Base-by-base conservation (phyloP, 805 yeast species). In the Priceomyces carsonii region DNA sequence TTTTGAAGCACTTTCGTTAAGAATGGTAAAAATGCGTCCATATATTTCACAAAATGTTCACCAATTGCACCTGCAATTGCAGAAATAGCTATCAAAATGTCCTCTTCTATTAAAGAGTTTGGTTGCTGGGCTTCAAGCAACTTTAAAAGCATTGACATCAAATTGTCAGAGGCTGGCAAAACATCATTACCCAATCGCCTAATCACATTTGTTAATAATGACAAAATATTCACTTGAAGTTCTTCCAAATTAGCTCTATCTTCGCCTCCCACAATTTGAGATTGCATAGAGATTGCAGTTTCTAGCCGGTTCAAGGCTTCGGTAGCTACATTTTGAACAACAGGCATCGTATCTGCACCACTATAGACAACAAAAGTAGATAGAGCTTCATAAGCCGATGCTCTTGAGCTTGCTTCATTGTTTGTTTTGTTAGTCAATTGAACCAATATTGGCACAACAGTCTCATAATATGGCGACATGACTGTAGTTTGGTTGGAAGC, bases 371-470 rank as follows among this genome's bases (percentile, higher is more conserved):
- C 95, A 53, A 90, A 68, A 0, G 91, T 73, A 2, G 95, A 81
- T 47, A 93, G 67, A 0, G 97, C 95, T 63, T 95, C 96, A 59
- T 88, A 93, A 2, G 98, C 95, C n/a, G 97, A 88, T 2, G 98
- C 91, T 55, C 98, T 77, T 5, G 95, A 78, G 40, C 87, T 81
- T 55, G 78, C 75, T 57, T 91, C 98, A 53, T 93, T 93, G 53
- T 88, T 96, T 12, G 66, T 51, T 52, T 83, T 79, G 27, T 75
- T 79, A 16, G 93, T 79, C 24, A 89, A 77, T 48, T 75, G 73
- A 26, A 89, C 52, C 49, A 91, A 71, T 1, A 80, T 76, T 25
- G 88, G 89, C 15, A 88, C 77, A 35, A 93, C 64, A 10, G 70
- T 66, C 16, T 71, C 73, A 55, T 87, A 89, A 59, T 79, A 91